phyloP scores from a whole-genome alignment of 768 basidiomycete genomes.

The Lepiota venenata region DNA sequence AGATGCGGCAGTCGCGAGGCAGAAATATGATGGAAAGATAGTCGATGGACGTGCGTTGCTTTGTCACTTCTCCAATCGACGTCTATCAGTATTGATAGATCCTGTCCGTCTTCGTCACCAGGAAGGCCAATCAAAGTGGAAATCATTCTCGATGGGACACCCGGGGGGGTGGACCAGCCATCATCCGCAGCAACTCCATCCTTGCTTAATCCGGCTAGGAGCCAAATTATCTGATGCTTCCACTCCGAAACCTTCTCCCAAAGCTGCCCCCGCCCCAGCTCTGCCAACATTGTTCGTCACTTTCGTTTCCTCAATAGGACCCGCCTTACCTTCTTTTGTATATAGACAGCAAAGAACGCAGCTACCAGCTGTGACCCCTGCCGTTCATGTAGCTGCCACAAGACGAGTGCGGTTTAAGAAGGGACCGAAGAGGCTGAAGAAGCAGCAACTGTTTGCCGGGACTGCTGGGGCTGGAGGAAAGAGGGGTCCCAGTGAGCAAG shows the following conservation, averaged over 20 bases:
- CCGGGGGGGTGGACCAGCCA: slow-evolving; percentile 17
- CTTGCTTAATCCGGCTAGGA: slow-evolving; percentile 11
- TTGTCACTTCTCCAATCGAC: neutral
- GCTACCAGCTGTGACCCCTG: slow-evolving; percentile 12
- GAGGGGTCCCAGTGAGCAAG: slow-evolving; percentile 29
- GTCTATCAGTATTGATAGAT: neutral
- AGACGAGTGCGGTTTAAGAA: slow-evolving; percentile 56
- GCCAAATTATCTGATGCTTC: slow-evolving; percentile 7
- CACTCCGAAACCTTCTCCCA: neutral
- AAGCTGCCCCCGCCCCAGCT: neutral
- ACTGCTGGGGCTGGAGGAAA: neutral
- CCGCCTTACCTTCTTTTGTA: neutral
- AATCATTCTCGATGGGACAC: slow-evolving; percentile 47
- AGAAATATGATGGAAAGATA: slow-evolving; percentile 74
- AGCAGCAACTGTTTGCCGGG: slow-evolving; percentile 23
- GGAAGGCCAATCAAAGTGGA: slow-evolving; percentile 69
- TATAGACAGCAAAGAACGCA: slow-evolving; percentile 11
- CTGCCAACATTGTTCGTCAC: slow-evolving; percentile 8
- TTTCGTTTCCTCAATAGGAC: neutral
- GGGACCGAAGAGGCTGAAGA: slow-evolving; percentile 72
- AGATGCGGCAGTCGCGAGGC: slow-evolving; percentile 59
- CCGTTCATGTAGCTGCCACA: slow-evolving; percentile 26
- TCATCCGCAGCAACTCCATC: neutral
- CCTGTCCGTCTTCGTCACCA: slow-evolving; percentile 20
- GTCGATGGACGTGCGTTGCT: slow-evolving; percentile 55